Conservation (phyloP, 352 stramenopile genomes). For the Aphanomyces stellatus region DNA sequence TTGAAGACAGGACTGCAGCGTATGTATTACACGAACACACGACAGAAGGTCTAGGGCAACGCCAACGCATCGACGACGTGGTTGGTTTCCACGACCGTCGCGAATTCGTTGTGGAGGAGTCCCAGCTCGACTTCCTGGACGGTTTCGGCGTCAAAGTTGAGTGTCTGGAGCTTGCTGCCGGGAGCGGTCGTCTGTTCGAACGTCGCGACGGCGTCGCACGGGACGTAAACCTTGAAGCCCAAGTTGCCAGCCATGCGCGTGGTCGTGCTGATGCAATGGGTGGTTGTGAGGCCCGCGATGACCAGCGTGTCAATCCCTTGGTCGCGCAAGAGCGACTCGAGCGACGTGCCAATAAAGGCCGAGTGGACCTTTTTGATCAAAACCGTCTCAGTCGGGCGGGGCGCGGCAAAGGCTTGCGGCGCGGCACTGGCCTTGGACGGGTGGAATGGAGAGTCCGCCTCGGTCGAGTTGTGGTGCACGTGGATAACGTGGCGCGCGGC, state of each 20-base stretch:
- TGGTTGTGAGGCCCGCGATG: neutral
- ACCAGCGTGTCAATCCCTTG: neutral
- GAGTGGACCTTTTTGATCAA: slow-evolving; percentile 1
- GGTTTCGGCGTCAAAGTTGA: slow-evolving; percentile 5
- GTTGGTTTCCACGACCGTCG: neutral
- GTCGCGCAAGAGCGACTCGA: neutral
- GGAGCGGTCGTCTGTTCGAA: neutral
- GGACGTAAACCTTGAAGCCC: neutral
- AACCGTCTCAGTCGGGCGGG: neutral
- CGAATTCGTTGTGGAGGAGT: slow-evolving; percentile 1
- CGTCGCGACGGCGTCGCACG: neutral
- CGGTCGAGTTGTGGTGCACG: neutral
- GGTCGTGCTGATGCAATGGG: neutral
- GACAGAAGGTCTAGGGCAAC: too few relatives aligned
- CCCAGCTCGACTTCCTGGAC: neutral
- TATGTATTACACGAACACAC: too few relatives aligned
- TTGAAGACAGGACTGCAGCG: too few relatives aligned
- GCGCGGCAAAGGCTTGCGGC: neutral
- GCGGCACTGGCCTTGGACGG: neutral
- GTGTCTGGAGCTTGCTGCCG: neutral
- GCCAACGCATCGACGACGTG: neutral
- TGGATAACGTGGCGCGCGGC: neutral
- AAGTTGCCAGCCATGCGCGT: slow-evolving; percentile 1
- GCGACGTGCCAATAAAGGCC: neutral
- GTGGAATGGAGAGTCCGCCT: neutral